Conservation (phyloP, 331 rosid species). For the Acacia pycnantha region DNA sequence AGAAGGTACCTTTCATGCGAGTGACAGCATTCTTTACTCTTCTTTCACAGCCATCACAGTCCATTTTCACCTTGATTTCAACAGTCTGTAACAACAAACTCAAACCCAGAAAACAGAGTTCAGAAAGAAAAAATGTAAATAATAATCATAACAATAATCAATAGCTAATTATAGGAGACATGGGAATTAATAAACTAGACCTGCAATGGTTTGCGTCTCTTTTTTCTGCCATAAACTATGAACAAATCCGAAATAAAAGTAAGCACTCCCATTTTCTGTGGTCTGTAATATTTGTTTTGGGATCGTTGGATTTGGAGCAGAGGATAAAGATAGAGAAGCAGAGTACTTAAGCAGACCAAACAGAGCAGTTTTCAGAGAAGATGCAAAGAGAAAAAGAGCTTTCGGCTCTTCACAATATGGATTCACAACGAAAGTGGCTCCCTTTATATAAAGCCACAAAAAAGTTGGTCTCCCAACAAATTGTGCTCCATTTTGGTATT, state of each 20-base stretch:
- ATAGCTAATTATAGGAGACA: neutral
- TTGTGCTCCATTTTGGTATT: slow-evolving; percentile 3
- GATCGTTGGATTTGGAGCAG: neutral
- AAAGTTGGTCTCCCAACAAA: slow-evolving; percentile 27
- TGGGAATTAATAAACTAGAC: slow-evolving; percentile 51
- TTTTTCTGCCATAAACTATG: slow-evolving; percentile 39
- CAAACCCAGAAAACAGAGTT: slow-evolving; percentile 2
- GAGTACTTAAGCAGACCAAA: neutral
- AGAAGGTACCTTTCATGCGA: slow-evolving; percentile 59
- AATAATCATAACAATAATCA: too few relatives aligned
- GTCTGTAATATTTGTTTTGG: neutral
- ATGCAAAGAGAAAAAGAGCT: neutral
- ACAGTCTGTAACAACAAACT: slow-evolving; percentile 52
- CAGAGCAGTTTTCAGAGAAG: slow-evolving; percentile 1
- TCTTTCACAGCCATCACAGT: slow-evolving; percentile 97
- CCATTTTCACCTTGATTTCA: slow-evolving; percentile 95
- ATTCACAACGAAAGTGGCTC: slow-evolving; percentile 26
- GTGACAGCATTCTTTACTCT: slow-evolving; percentile 62
- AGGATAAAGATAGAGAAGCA: neutral
- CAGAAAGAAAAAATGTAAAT: neutral
- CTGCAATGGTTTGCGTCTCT: slow-evolving; percentile 77
- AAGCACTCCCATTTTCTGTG: slow-evolving; percentile 58
- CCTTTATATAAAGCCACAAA: slow-evolving; percentile 19
- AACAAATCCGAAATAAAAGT: slow-evolving; percentile 58
- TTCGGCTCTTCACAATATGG: slow-evolving; percentile 3